Base-by-base conservation (phyloP, 2,329 filamentous ascomycete genomes). In the Diplodia corticola region DNA sequence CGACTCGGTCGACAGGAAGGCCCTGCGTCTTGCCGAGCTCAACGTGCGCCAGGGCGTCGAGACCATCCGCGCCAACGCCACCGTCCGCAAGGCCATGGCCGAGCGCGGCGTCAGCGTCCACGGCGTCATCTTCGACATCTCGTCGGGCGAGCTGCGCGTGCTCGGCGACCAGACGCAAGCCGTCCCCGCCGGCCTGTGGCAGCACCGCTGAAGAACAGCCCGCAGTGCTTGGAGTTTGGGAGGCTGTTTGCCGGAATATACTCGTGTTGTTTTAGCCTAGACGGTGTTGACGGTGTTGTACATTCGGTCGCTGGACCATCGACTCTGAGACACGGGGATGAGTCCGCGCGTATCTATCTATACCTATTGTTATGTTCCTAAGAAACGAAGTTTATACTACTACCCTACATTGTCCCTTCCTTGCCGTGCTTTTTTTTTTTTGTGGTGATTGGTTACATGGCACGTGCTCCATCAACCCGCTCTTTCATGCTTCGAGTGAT, bases 51-150 rank as follows among this genome's bases (percentile, higher is more conserved):
- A 85, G 37, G 89, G 90, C 26, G 82, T 94, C 67, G 82, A 87
- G 70, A 84, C 87, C 22, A 78, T 95, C 66, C 85, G 89, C 81
- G 83, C 87, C 74, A 93, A 92, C 77, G 81, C 84, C 59, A 84
- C 86, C 26, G 84, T 96, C 33, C 83, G 88, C 72, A 88, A 91
- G 68, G 91, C 90, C 28, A 86, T 93, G 67, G 77, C 81, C 69
- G 88, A 92, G 71, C 83, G 90, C 30, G 90, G 89, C 1, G 78
- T 96, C 49, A 81, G 89, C 77, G 85, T 96, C 5, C 91, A 95
- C 76, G 92, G 91, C n/a, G 83, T 89, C 63, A 81, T 96, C 15
- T 94, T 91, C 75, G 89, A 95, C 72, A 81, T 88, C 67, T 20
- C 53, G 40, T 59, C 63, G 17, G 51, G 63, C 30, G 63, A 65